Base-by-base conservation (phyloP, 1,284 basidiomycete genomes). In the Fomitiporia mediterranea region DNA sequence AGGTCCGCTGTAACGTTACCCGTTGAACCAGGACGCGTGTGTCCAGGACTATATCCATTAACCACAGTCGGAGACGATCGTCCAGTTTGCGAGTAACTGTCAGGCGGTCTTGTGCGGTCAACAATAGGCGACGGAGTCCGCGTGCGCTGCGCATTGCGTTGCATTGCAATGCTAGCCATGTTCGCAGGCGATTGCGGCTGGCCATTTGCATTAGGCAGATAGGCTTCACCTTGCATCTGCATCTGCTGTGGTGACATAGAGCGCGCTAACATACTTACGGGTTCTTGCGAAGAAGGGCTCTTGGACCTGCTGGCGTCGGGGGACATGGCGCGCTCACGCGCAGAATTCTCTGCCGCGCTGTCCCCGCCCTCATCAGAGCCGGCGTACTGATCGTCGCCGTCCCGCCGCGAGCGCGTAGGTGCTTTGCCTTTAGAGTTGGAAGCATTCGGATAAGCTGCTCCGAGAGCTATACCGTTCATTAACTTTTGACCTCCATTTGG, bases 1-100 rank as follows among this genome's bases (percentile, higher is more conserved):
- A 92, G 70, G 67, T 94, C 91, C 5, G 83, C 81, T 1, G 86
- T 78, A 11, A 86, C 75, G 65, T 82, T 87, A 13, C 85, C 82
- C 0, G 84, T 81, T 11, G 86, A 87, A 0, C 82, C 80, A 13
- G 71, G 64, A 61, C 58, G 74, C 49, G 73, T 65, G 30, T 73
- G 65, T 40, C 74, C 69, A 60, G 74, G 63, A 50, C 68, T 62
- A 66, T 77, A 77, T 9, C 77, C 80, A 65, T 83, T 84, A 38
- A 74, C 61, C 39, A 74, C 61, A 0, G 74, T 77, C 2, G 85
- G 82, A n/a, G 84, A 83, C 17, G 72, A 71, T 15, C 77, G 69
- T 54, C 80, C 71, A 43, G 71, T 69, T 39, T 74, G 75, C 66
- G 82, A 81, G 65, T 84, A 83, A 1, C 79, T 80, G 62, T 89